phyloP scores from a whole-genome alignment of 176 grass and related monocot species.

The Oryza punctata region DNA sequence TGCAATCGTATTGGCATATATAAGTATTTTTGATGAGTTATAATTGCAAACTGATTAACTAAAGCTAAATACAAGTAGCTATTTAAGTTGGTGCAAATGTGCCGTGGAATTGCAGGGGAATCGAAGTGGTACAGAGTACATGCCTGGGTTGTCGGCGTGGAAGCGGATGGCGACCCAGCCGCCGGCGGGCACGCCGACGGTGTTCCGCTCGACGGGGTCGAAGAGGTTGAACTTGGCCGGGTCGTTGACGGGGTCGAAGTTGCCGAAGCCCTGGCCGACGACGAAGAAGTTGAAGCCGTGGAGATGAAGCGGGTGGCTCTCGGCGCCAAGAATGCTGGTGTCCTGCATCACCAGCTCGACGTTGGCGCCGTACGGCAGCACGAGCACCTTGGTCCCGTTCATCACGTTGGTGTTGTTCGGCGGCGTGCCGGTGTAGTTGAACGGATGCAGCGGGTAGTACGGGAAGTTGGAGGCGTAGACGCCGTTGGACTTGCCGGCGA shows the following conservation, averaged over 20 bases:
- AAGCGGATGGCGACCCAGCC: slow-evolving; percentile 84
- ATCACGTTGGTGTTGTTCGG: not conserved
- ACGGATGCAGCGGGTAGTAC: not conserved
- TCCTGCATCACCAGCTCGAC: slow-evolving; percentile 69
- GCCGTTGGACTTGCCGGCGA: not conserved
- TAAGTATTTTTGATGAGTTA: not conserved
- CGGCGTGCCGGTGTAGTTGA: not conserved
- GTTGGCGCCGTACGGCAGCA: not conserved
- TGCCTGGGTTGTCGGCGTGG: slow-evolving; percentile 79
- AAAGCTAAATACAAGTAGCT: not conserved
- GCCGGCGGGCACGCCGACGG: slow-evolving; percentile 68
- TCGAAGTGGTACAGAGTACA: not conserved
- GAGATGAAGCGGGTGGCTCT: slow-evolving; percentile 91
- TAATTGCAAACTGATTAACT: not conserved
- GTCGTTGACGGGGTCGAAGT: slow-evolving; percentile 56
- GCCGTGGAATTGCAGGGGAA: not conserved
- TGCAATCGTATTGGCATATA: not conserved
- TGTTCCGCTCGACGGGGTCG: slow-evolving; percentile 82
- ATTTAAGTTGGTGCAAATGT: not conserved
- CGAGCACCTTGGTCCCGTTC: not conserved
- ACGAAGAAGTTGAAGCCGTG: slow-evolving; percentile 86
- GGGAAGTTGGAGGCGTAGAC: slow-evolving; percentile 41
- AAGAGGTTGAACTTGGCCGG: slow-evolving; percentile 60
- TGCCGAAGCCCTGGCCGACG: slow-evolving; percentile 66
- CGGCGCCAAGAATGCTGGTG: slow-evolving; percentile 68